Conservation (phyloP, 768 basidiomycete species). For the Phylloporus scabripes region DNA sequence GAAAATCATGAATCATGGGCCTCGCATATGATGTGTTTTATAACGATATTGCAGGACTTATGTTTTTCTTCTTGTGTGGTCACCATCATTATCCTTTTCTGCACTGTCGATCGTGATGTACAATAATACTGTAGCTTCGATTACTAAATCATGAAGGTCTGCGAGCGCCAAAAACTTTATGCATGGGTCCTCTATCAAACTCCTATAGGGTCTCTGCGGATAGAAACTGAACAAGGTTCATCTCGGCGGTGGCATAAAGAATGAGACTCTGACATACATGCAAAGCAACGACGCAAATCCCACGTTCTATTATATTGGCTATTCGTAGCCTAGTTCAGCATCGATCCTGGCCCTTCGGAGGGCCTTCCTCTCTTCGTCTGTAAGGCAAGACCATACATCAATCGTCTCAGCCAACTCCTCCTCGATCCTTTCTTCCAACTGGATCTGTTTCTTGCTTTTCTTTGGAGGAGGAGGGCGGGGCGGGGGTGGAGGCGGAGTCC, state of each 20-base stretch:
- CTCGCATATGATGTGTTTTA: not conserved
- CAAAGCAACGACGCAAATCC: not conserved
- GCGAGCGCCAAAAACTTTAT: too few species aligned
- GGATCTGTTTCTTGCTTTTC: conserved; percentile 76
- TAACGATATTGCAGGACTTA: not conserved
- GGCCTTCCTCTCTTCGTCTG: conserved; percentile 41
- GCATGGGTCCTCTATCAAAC: not conserved
- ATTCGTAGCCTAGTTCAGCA: conserved; percentile 57
- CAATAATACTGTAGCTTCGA: not conserved
- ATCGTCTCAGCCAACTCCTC: conserved; percentile 70
- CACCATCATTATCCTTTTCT: not conserved
- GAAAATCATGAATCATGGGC: not conserved
- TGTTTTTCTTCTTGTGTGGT: not conserved
- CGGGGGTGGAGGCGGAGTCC: conserved; percentile 65
- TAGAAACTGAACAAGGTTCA: too few species aligned
- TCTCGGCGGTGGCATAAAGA: too few species aligned
- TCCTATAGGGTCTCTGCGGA: not conserved
- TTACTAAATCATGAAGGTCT: too few species aligned
- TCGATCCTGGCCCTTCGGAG: conserved; percentile 59
- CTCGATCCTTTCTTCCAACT: conserved; percentile 75
- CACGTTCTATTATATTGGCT: not conserved
- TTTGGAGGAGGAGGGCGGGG: conserved; percentile 67
- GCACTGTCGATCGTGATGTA: not conserved
- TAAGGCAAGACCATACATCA: conserved; percentile 52
- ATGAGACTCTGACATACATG: conserved; percentile 1